Evolutionary conservation across 371 early-diverging fungal genomes (phyloP).

Genomic region (Zychaea mexicana): DNA sequence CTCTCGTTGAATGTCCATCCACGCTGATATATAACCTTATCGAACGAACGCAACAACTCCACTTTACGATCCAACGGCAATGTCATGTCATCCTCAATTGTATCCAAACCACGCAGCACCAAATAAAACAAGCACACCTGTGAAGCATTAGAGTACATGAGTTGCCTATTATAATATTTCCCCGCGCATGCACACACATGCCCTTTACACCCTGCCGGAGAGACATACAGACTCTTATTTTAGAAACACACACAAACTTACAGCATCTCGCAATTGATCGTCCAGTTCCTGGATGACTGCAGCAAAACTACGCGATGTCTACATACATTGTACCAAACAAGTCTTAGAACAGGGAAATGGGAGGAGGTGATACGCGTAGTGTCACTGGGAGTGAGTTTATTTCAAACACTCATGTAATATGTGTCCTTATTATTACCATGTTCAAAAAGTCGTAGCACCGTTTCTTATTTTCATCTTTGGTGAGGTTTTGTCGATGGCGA

Average conservation of each 20-base stretch:
- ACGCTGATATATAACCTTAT: constrained; percentile 72
- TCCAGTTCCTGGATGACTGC: constrained; percentile 94
- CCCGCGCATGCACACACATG: too few relatives aligned
- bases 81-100: constrained; percentile 98
- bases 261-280: constrained; percentile 82
- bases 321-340: background rate
- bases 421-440: constrained; percentile 34
- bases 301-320: constrained; percentile 95
- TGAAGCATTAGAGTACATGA: too few relatives aligned
- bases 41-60: constrained; percentile 77
- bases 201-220: background rate
- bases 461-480: constrained; percentile 60
- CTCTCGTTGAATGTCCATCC: constrained; percentile 91
- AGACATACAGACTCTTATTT: background rate
- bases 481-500: constrained; percentile 45
- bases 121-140: constrained; percentile 91
- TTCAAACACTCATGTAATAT: background rate
- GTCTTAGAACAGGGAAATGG: too few relatives aligned
- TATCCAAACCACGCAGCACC: constrained; percentile 94
- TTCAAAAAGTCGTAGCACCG: constrained; percentile 90
- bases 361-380: too few relatives aligned
- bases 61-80: constrained; percentile 77
- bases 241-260: constrained; percentile 38
- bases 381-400: too few relatives aligned
- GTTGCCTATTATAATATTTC: too few relatives aligned